Percentiles rank a stretch among this genome's conserved stretches.
Evolutionary conservation across 768 basidiomycete species (phyloP).

Genomic region (Holtermanniella nyarrowii): DNA sequence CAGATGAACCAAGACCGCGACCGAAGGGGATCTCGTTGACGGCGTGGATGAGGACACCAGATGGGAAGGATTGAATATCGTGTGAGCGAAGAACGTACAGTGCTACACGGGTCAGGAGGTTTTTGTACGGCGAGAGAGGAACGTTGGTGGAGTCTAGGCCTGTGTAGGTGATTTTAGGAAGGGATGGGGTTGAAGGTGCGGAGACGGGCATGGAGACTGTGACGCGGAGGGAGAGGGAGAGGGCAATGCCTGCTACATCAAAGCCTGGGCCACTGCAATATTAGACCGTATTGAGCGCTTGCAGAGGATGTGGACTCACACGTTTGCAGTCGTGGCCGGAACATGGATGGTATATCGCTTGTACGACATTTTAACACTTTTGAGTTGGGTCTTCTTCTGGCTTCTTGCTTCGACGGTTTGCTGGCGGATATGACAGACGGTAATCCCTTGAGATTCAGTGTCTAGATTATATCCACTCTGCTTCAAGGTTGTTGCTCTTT

Average conservation of each 20-base stretch:
- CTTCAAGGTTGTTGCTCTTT: too few relatives aligned
- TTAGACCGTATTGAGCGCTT: neutral
- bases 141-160: conserved; percentile 87
- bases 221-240: conserved; percentile 73
- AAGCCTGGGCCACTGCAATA: conserved; percentile 67
- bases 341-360: conserved; percentile 59
- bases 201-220: conserved; percentile 48
- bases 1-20: conserved; percentile 91
- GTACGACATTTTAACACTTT: conserved; percentile 9
- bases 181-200: conserved; percentile 33
- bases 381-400: neutral
- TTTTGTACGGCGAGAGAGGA: conserved; percentile 89
- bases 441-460: too few relatives aligned
- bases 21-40: conserved; percentile 96
- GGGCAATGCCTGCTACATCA: conserved; percentile 96
- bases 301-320: conserved; percentile 33
- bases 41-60: conserved; percentile 61
- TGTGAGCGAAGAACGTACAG: conserved; percentile 96
- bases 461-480: too few relatives aligned
- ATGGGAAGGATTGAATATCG: conserved; percentile 61
- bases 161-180: conserved; percentile 60
- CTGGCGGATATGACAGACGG: too few relatives aligned
- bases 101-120: conserved; percentile 91
- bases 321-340: conserved; percentile 97
- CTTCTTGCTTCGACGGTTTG: too few relatives aligned